phyloP scores from a whole-genome alignment of 2,329 filamentous ascomycete genomes.

The Calonectria hawksworthii region DNA sequence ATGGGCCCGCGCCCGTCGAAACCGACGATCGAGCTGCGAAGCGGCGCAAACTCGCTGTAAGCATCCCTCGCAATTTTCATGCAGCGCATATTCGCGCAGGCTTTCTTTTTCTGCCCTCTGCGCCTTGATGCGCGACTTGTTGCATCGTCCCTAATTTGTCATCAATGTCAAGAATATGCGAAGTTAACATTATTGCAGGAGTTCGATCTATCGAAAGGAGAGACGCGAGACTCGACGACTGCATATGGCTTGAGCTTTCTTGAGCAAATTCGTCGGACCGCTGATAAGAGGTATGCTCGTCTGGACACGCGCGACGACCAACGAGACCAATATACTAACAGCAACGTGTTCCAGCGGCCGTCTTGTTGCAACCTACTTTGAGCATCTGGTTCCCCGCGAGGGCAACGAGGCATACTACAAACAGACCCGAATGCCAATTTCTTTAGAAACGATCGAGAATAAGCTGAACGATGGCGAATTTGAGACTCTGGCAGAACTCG shows the following conservation, averaged over 20 bases:
- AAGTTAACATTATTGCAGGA: conserved; percentile 44
- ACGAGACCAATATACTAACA: conserved; percentile 33
- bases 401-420: conserved; percentile 83
- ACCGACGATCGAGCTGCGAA: conserved; percentile 68
- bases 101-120: not conserved
- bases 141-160: not conserved
- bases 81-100: not conserved
- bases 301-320: not conserved
- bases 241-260: conserved; percentile 81
- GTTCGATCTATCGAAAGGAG: conserved; percentile 67
- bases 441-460: conserved; percentile 80
- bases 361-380: conserved; percentile 81
- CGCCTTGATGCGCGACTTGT: conserved; percentile 20
- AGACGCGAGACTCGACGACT: conserved; percentile 78
- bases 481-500: conserved; percentile 77
- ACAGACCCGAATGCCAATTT: conserved; percentile 82
- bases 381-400: conserved; percentile 75
- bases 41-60: conserved; percentile 66
- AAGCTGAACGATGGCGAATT: conserved; percentile 81
- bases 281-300: conserved; percentile 81
- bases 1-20: conserved; percentile 60
- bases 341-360: conserved; percentile 70
- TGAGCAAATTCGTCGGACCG: conserved; percentile 80
- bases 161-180: not conserved
- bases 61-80: conserved; percentile 51